Base-by-base conservation (phyloP, 2,329 filamentous ascomycete species). In the Hypoxylon rubiginosum region DNA sequence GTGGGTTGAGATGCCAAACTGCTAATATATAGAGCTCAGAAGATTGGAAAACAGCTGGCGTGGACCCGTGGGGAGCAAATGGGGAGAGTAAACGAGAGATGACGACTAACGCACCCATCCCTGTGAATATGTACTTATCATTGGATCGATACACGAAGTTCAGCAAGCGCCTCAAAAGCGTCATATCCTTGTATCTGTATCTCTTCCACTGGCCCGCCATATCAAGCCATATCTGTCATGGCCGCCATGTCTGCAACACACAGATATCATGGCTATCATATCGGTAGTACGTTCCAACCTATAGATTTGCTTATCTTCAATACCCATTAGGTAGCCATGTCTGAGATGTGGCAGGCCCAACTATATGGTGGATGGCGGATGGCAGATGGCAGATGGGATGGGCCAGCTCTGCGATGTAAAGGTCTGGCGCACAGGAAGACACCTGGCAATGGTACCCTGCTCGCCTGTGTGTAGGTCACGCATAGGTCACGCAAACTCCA, bases 1-100 rank as follows among this genome's bases (percentile, higher is more conserved):
- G 46, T 65, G 62, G 62, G 26, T n/a, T 49, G 34, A 55, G 50
- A n/a, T n/a, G 56, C 56, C 55, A 45, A 52, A n/a, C n/a, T n/a
- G 56, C 11, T 15, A 2, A 36, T 10, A 36, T n/a, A n/a, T n/a
- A n/a, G n/a, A 36, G 34, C 3, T 36, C 4, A 9, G 8, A 64
- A 56, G 19, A 26, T 28, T 39, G 28, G 24, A 46, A 63, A 56
- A 51, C 46, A 63, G 58, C 50, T 66, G 54, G 54, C 46, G 63
- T 58, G 59, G 59, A 26, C 15, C 55, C 21, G 39, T n/a, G 39
- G 39, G 6, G 39, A 43, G 39, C 32, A 34, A 34, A 45, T 48
- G 52, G 24, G 49, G 41, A 55, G 56, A 41, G 50, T 36, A 53
- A 54, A 56, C 34, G 58, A 56, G 9, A 56, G 28, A 62, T 62